Base-by-base conservation (phyloP, 139 green algal genomes). In the Ulvella scutata region DNA sequence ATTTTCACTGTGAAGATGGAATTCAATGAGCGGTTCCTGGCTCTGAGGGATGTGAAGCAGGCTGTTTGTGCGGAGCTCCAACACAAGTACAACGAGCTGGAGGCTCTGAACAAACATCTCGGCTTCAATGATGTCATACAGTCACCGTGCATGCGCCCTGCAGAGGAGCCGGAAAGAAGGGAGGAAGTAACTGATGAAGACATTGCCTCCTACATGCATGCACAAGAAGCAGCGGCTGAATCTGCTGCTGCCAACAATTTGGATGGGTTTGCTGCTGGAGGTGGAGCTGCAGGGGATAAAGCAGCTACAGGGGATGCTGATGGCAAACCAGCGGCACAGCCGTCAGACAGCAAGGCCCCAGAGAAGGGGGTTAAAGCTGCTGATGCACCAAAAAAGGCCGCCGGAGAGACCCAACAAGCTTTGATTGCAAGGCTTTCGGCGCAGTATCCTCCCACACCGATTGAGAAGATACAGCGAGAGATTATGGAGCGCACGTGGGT, bases 21-120 rank as follows among this genome's bases (percentile, higher is more conserved):
- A 38, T 93, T 91, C 84, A 94, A 94, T 81, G 23, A 73, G 3
- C 75, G 75, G 28, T 86, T 96, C 73, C 62, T 91, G 9, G 84
- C 79, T 0, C 79, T 96, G 67, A 77, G 85, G 0, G 84, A 88
- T 13, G 73, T 85, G 3, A 92, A 90, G 83, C 60, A 72, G 43
- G 76, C 73, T 44, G 61, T 86, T 31, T 35, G 76, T 21, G 21
- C 21, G 2, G 44, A 80, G 28, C 62, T 88, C 37, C 61, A 43
- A 10, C 20, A 29, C 3, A 28, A 72, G 2, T 74, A 78, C 29
- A 38, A 2, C 13, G 59, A 76, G 4, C 26, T 90, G 26, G 20
- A 37, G n/a, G 78, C 77, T 29, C 78, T 87, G 3, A 81, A 84
- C 39, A 51, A 40, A 0, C 2, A 75, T 37, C 77, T 84, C 37